Evolutionary conservation across 352 stramenopile species (phyloP), one percentile per base, ranked within the genome.

Genomic region (Pythium phragmiticola): DNA sequence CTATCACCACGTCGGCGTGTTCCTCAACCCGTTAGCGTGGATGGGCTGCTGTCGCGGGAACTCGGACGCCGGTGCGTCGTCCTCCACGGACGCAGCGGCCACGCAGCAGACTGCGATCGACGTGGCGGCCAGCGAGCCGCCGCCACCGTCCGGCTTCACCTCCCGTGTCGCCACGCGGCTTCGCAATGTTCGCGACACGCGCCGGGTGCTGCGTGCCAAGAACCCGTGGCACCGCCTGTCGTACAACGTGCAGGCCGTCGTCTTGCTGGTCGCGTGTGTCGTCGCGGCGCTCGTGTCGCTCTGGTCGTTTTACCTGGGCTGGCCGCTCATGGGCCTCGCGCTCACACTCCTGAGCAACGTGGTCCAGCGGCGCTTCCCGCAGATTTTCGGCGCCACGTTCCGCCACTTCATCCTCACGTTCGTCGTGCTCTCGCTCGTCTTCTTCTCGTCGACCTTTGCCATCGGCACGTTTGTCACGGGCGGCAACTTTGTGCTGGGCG

Each of bases 381-480:
- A 92, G 73, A 89, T 93, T 52, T 95, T 95, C 36, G 87, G 87
- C 13, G 66, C 78, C 19, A 85, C 87, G 1, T 95, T 95, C 75
- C 88, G 88, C 62, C 85, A 80, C 12, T 95, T 95, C 52, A 92
- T 95, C 73, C 89, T 80, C 19, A 74, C 77, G 33, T 94, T 95
- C 55, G 83, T 95, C 7, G 68, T 93, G 43, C 47, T 95, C 11
- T 94, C 84, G 39, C 92, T 94, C 48, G 72, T 94, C 11, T 95
- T 95, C 70, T 95, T 95, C 66, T 90, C 87, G 52, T 92, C 84
- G n/a, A 89, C 84, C 39, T 95, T 83, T 79, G 82, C 76, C n/a
- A 73, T 95, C 23, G 87, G 87, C 43, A 95, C 84, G 19, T 95
- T 95, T 55, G 83, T 95, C n/a, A 73, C 88, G 43, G 87, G 84